Base-by-base conservation (phyloP, 495 filamentous ascomycete species). In the Aspergillus asperescens region DNA sequence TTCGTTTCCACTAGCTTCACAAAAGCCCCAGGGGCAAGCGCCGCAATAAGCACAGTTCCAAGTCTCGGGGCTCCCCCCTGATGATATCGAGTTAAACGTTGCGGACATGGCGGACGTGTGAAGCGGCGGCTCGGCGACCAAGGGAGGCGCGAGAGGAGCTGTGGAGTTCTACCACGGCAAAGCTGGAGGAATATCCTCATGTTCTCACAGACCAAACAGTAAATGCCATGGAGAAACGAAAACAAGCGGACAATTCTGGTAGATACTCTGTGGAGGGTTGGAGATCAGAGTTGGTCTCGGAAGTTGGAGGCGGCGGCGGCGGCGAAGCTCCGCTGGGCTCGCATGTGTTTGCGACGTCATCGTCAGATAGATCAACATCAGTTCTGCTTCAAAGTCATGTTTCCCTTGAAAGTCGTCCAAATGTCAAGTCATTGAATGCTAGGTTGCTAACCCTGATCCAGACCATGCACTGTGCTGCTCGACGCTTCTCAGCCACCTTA, bases 1-100 rank as follows among this genome's bases (percentile, higher is more conserved):
- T 81, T 78, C 52, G 82, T 70, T 61, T 90, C 87, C 1, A 82
- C 82, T 20, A 95, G 62, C 54, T 80, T 71, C 29, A 95, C 75
- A 61, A 96, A 95, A 3, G 82, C 87, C 12, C 74, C 79, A 3
- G 84, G 84, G 19, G 73, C 79, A 43, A 89, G 63, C 3, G 77
- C 70, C 5, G 75, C 76, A 44, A 80, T 63, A 16, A 84, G 58
- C 24, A 79, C 40, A 20, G 68, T 69, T 37, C 75, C 61, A 43
- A 64, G 40, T 31, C 62, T 23, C 16, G 65, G 64, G 3, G 34
- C 51, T 62, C 60, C 46, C 53, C 56, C 50, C 54, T 63, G 48
- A 61, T 66, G 38, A 62, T 61, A 52, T 56, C 57, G 56, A 49
- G 51, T 29, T 61, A 63, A 32, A 24, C 45, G 8, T 57, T 50